A percentile compares a stretch with the other conserved stretches of the same genome.
Conservation (phyloP, 345 rosid species). For the Brassica nigra region DNA sequence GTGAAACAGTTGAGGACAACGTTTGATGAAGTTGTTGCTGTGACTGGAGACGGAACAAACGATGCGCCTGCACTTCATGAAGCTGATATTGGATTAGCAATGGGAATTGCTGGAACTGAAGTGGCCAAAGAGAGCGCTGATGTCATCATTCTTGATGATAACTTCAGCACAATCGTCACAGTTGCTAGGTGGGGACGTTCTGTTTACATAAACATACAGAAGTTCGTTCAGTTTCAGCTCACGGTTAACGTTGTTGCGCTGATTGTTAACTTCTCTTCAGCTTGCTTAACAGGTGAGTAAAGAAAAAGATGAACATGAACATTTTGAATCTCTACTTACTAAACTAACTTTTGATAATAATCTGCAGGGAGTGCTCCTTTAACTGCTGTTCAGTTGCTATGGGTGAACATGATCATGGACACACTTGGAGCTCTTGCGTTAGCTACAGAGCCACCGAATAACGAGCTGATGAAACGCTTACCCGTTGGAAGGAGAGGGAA, state of each 20-base stretch:
- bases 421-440: conserved; percentile 88
- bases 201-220: conserved; percentile 87
- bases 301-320: no score
- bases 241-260: conserved; percentile 89
- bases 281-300: conserved; percentile 79
- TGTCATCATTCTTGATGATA: conserved; percentile 89
- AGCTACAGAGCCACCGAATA: conserved; percentile 80
- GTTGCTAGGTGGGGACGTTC: conserved; percentile 98
- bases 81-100: conserved; percentile 95
- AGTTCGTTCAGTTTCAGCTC: conserved; percentile 94
- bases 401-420: conserved; percentile 95
- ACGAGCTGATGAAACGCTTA: conserved; percentile 62
- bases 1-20: conserved; percentile 84
- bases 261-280: conserved; percentile 86
- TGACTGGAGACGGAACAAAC: conserved; percentile 94
- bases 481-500: conserved; percentile 74
- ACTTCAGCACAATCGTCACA: conserved; percentile 88
- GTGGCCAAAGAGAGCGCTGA: conserved; percentile 99
- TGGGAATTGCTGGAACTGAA: conserved; percentile 99
- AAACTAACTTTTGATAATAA: conserved; percentile 3
- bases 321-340: neutral
- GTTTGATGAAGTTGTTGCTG: conserved; percentile 85
- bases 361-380: conserved; percentile 65
- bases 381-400: conserved; percentile 75
- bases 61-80: conserved; percentile 98